phyloP scores from a whole-genome alignment of 352 stramenopile species.

The Phytopythium helicoides region DNA sequence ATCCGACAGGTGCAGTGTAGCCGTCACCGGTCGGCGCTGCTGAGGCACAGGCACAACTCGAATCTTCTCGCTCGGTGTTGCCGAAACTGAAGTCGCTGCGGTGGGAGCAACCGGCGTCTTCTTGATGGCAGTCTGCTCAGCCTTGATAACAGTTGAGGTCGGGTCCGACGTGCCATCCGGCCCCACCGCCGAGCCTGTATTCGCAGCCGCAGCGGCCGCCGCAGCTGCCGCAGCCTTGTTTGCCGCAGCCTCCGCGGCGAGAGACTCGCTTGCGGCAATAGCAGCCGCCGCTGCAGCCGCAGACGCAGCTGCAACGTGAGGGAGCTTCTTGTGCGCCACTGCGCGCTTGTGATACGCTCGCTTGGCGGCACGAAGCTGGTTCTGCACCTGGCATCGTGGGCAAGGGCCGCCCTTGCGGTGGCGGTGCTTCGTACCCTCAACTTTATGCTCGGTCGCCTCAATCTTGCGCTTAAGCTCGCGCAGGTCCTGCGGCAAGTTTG shows the following conservation, averaged over 20 bases:
- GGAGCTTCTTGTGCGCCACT: slow-evolving; percentile 80
- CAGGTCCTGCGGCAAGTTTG: slow-evolving; percentile 73
- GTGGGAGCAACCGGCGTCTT: too few species aligned
- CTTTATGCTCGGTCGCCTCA: slow-evolving; percentile 80
- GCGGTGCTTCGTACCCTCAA: slow-evolving; percentile 85
- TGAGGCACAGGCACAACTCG: slow-evolving; percentile 1
- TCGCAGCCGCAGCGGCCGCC: too few species aligned
- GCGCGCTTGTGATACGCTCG: slow-evolving; percentile 79
- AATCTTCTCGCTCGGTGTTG: background rate
- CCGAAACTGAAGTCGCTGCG: background rate
- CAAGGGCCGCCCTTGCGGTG: slow-evolving; percentile 82
- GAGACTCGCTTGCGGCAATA: slow-evolving; percentile 6
- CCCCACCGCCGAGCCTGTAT: too few species aligned
- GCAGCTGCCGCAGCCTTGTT: too few species aligned
- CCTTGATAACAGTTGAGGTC: too few species aligned
- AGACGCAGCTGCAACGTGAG: slow-evolving; percentile 34
- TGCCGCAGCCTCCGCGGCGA: background rate
- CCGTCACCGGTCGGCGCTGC: slow-evolving; percentile 8
- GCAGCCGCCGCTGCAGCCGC: slow-evolving; percentile 1
- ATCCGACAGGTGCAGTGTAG: slow-evolving; percentile 16
- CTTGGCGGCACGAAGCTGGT: slow-evolving; percentile 76
- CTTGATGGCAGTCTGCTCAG: too few species aligned
- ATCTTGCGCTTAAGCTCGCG: slow-evolving; percentile 86
- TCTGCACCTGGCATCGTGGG: slow-evolving; percentile 79
- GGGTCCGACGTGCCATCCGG: too few species aligned